Evolutionary conservation across 2,329 filamentous ascomycete genomes (phyloP).

Genomic region (Gliomastix tumulicola): DNA sequence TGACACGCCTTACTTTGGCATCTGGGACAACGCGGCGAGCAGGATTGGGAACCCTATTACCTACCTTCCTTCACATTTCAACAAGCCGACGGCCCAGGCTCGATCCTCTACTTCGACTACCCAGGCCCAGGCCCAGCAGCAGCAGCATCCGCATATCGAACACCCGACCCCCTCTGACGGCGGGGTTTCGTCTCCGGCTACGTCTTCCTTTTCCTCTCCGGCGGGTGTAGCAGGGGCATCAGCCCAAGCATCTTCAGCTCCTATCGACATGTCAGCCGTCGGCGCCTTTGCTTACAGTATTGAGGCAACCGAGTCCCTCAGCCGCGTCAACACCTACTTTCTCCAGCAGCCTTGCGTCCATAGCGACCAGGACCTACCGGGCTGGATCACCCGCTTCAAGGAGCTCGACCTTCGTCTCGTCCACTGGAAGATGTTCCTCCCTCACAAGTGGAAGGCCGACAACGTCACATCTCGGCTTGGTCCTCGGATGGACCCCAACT

Average conservation of each 20-base stretch:
- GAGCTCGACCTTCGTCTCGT: slow-evolving; percentile 37
- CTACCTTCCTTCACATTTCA: slow-evolving; percentile 26
- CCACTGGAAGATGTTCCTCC: slow-evolving; percentile 37
- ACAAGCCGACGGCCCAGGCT: slow-evolving; percentile 8
- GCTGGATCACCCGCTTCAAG: slow-evolving; percentile 39
- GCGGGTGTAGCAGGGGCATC: slow-evolving; percentile 1
- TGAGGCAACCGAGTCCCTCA: slow-evolving; percentile 38
- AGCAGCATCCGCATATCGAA: too few relatives aligned
- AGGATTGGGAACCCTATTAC: slow-evolving; percentile 30
- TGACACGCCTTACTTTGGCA: slow-evolving; percentile 33
- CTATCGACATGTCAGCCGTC: slow-evolving; percentile 24
- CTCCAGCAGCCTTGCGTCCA: slow-evolving; percentile 33
- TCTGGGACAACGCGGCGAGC: slow-evolving; percentile 31
- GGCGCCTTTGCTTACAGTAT: slow-evolving; percentile 39
- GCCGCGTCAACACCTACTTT: slow-evolving; percentile 35
- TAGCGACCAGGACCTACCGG: slow-evolving; percentile 27
- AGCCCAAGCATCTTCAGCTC: too few relatives aligned
- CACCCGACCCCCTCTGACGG: not conserved
- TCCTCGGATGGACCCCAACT: slow-evolving; percentile 35
- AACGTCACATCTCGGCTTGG: slow-evolving; percentile 16
- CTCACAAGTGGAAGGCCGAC: slow-evolving; percentile 29
- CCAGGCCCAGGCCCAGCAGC: slow-evolving; percentile 10
- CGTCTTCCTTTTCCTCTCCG: too few relatives aligned
- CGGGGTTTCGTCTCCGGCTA: too few relatives aligned
- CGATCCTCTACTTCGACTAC: slow-evolving; percentile 12